Percentiles rank a stretch among this genome's conserved stretches.
Conservation (phyloP, 202 grass and related monocot genomes). For the Zizania palustris region DNA sequence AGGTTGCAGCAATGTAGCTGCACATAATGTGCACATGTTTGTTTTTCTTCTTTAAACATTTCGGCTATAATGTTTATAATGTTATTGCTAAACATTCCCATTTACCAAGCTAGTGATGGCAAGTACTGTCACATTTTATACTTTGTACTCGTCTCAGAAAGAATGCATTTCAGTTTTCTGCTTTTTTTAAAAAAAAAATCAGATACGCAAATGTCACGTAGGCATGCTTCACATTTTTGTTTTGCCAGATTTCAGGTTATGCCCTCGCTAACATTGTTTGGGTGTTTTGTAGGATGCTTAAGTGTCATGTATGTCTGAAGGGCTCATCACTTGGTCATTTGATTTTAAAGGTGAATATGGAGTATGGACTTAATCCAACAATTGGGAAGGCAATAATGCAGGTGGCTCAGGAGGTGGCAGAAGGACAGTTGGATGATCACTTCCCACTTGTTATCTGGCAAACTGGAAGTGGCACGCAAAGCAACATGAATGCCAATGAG, state of each 20-base stretch:
- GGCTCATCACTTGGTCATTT: conserved; percentile 22
- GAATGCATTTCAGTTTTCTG: conserved; percentile 6
- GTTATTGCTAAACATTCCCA: neutral
- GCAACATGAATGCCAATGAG: conserved; percentile 99
- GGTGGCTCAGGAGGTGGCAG: conserved; percentile 87
- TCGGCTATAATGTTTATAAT: neutral
- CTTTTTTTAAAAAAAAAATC: neutral
- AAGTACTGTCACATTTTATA: neutral
- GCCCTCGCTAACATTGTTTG: conserved; percentile 11
- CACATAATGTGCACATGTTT: neutral
- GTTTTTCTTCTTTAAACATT: conserved; percentile 6
- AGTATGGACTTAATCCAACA: conserved; percentile 80
- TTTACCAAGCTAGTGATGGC: neutral
- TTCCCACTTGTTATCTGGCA: conserved; percentile 99
- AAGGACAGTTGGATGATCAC: conserved; percentile 84
- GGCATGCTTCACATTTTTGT: neutral
- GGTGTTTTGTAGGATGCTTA: conserved; percentile 13
- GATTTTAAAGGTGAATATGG: conserved; percentile 82
- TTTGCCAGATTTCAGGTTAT: conserved; percentile 7
- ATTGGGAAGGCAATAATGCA: conserved; percentile 89
- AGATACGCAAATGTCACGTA: neutral
- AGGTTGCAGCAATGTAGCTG: neutral
- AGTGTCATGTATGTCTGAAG: conserved; percentile 32
- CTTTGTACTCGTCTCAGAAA: neutral
- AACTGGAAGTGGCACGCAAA: conserved; percentile 97